Percentiles rank a stretch among this genome's conserved stretches.
phyloP scores from a whole-genome alignment of 108 stramenopile genomes.

The Nitzschia inconspicua region DNA sequence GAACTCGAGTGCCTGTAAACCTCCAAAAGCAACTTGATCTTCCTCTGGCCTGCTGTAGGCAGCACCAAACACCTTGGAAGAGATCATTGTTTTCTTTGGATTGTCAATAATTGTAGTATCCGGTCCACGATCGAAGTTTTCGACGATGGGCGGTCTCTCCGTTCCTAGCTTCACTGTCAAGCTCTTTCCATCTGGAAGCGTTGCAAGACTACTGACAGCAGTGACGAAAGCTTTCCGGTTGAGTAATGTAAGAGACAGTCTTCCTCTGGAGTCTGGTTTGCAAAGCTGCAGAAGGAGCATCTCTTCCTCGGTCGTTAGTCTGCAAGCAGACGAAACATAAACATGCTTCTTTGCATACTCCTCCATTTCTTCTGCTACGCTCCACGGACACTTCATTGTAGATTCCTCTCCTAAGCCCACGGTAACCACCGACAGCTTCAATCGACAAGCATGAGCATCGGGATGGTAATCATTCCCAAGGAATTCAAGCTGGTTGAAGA shows the following conservation, averaged over 20 bases:
- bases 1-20: slow-evolving; percentile 79
- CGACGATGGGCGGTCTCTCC: slow-evolving; percentile 72
- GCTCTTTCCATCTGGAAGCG: slow-evolving; percentile 74
- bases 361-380: slow-evolving; percentile 83
- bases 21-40: slow-evolving; percentile 87
- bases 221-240: slow-evolving; percentile 85
- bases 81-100: slow-evolving; percentile 82
- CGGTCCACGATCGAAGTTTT: slow-evolving; percentile 82
- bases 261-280: slow-evolving; percentile 58
- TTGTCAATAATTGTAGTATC: slow-evolving; percentile 82
- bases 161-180: slow-evolving; percentile 74
- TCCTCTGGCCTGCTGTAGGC: slow-evolving; percentile 86
- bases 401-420: slow-evolving; percentile 84
- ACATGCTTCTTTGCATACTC: slow-evolving; percentile 87
- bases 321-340: slow-evolving; percentile 86
- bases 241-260: slow-evolving; percentile 61
- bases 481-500: slow-evolving; percentile 90
- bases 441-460: slow-evolving; percentile 93
- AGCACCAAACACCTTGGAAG: slow-evolving; percentile 87
- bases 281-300: slow-evolving; percentile 84
- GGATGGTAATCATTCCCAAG: slow-evolving; percentile 93
- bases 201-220: slow-evolving; percentile 77
- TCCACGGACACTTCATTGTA: slow-evolving; percentile 91
- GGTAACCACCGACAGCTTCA: slow-evolving; percentile 89
- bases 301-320: slow-evolving; percentile 89